Base-by-base conservation (phyloP, 495 filamentous ascomycete genomes). In the Neurospora sublineolata region DNA sequence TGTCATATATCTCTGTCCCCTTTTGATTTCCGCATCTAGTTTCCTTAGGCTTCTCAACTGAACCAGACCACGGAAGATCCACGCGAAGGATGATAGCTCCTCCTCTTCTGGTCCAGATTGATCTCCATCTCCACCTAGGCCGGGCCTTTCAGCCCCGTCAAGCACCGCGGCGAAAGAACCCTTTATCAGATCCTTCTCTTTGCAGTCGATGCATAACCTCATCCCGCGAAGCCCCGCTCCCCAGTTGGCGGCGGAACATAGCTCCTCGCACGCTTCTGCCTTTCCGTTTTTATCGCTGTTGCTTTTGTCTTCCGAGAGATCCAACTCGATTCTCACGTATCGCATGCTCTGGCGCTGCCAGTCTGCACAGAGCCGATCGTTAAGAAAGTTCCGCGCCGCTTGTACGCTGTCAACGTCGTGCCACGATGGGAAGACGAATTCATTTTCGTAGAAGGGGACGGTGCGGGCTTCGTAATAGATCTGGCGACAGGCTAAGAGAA, bases 261-360 rank as follows among this genome's bases (percentile, higher is more conserved):
- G 69, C 37, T 74, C 75, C 58, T 69, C 42, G 80, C 81, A 83
- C 36, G 75, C 75, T 18, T 46, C 3, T 9, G 52, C 27, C 27
- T 64, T 18, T 6, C 4, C 20, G 46, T 7, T 27, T 2, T 27
- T 58, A 10, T 52, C 12, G 1, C 9, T 18, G 40, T 1, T 20
- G 41, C 44, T 12, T 23, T 60, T 60, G 23, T 60, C 23, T 4
- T 60, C 12, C 12, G 23, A 58, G 6, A 60, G 46, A 16, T 72
- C 71, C 4, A 81, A 38, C 60, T 82, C 77, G 4, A 82, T 69
- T 10, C 80, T 68, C 1, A 73, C 78, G 37, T 74, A 80, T 6
- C 79, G 75, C 79, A 83, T 76, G 1, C 64, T 68, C n/a, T 73
- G 71, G n/a, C 70, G 69, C 76, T 83, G 80, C 80, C 80, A 83